Evolutionary conservation across 352 stramenopile species (phyloP).

Genomic region (Globisporangium echinulatum): DNA sequence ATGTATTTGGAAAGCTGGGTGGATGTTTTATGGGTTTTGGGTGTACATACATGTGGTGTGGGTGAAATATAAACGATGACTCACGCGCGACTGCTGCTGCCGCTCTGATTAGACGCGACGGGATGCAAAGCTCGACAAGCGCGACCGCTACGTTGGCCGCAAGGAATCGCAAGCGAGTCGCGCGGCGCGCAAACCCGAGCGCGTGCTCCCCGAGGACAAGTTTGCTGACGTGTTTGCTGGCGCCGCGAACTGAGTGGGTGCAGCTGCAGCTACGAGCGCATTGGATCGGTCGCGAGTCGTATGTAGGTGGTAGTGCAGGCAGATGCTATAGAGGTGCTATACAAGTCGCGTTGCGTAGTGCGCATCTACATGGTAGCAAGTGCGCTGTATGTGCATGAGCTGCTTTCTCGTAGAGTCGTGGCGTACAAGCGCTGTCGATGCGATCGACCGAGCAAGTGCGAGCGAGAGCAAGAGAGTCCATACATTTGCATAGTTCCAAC

Average conservation of each 20-base stretch:
- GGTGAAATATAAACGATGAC: not conserved
- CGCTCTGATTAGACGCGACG: conserved; percentile 32
- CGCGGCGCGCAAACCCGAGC: conserved; percentile 61
- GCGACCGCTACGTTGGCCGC: conserved; percentile 88
- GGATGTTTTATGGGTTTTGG: not conserved
- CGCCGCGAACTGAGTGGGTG: conserved; percentile 20
- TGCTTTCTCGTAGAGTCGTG: no score
- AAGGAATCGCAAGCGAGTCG: conserved; percentile 84
- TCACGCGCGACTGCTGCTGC: not conserved
- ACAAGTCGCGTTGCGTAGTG: no score
- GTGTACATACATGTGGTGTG: no score
- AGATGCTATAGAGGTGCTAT: no score
- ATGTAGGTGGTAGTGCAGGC: no score
- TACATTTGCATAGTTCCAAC: no score
- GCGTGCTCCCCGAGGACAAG: conserved; percentile 68
- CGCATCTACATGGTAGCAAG: no score
- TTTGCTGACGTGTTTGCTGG: conserved; percentile 84
- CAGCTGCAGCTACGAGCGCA: not conserved
- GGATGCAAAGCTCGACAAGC: conserved; percentile 91
- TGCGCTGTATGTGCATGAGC: no score
- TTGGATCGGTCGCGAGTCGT: not conserved
- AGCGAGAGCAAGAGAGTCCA: no score
- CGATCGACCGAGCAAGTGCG: no score
- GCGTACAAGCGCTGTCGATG: no score
- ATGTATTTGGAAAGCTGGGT: no score